Evolutionary conservation across 1,139 yeast species (phyloP).

Genomic region (Yamadazyma epiphylla): DNA sequence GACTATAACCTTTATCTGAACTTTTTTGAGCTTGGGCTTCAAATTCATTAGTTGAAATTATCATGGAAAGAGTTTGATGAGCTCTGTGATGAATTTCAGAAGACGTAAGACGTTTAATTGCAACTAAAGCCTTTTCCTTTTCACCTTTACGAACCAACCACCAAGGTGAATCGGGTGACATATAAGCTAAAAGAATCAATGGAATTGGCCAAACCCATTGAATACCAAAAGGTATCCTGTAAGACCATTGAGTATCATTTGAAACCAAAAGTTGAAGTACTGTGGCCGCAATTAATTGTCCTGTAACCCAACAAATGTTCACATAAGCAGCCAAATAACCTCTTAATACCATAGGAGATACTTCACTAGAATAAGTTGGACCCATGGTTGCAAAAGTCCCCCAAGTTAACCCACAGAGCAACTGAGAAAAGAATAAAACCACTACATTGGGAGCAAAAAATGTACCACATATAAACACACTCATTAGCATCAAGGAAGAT

Average conservation of each 20-base stretch:
- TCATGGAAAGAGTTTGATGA: constrained; percentile 14
- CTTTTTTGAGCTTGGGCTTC: constrained; percentile 11
- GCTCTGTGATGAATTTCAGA: constrained; percentile 12
- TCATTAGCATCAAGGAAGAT: constrained; percentile 15
- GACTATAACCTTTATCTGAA: constrained; percentile 11
- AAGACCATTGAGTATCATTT: constrained; percentile 17
- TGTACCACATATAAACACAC: constrained; percentile 14
- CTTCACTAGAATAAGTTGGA: constrained; percentile 19
- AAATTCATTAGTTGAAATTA: constrained; percentile 17
- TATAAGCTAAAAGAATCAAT: constrained; percentile 12
- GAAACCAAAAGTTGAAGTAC: constrained; percentile 14
- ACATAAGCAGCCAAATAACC: constrained; percentile 21
- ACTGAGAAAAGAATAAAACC: constrained; percentile 17
- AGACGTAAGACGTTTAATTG: constrained; percentile 14
- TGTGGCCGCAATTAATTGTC: constrained; percentile 23
- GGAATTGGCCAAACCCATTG: constrained; percentile 22
- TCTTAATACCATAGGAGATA: constrained; percentile 15
- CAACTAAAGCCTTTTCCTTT: constrained; percentile 14
- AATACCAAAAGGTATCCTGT: constrained; percentile 19
- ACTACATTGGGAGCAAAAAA: constrained; percentile 17
- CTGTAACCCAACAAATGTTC: constrained; percentile 23
- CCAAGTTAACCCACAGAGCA: constrained; percentile 20
- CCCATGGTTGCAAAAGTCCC: constrained; percentile 21
- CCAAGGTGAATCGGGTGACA: constrained; percentile 23
- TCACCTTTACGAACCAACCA: constrained; percentile 19